phyloP scores from a whole-genome alignment of 257 asterid genomes.

The Scutellaria baicalensis region DNA sequence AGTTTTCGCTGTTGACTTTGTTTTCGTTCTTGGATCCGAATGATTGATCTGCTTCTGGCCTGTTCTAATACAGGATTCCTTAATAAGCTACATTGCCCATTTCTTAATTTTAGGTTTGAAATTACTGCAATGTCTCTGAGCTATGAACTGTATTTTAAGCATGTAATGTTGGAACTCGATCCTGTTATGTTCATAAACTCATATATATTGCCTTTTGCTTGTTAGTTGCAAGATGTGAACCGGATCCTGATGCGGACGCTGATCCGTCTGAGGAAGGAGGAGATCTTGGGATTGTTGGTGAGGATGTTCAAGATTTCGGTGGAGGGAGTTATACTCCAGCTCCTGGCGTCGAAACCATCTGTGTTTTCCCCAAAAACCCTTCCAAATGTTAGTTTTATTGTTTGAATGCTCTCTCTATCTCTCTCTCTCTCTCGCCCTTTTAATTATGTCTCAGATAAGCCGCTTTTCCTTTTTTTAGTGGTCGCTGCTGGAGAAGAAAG shows the following conservation, averaged over 20 bases:
- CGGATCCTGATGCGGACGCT: slow-evolving; percentile 42
- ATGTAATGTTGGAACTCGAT: background rate
- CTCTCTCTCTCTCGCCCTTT: background rate
- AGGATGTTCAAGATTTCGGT: slow-evolving; percentile 61
- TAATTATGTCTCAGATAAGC: slow-evolving; percentile 7
- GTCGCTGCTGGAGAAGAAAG: slow-evolving; percentile 70
- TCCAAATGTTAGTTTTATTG: slow-evolving; percentile 36
- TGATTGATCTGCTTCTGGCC: background rate
- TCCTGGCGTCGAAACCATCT: slow-evolving; percentile 64
- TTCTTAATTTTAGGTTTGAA: background rate
- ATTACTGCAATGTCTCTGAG: background rate
- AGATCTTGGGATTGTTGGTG: slow-evolving; percentile 70
- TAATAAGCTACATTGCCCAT: background rate
- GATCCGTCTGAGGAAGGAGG: slow-evolving; percentile 41
- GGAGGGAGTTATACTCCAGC: slow-evolving; percentile 56
- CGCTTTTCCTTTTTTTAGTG: slow-evolving; percentile 35
- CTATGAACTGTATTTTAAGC: background rate
- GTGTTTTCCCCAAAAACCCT: slow-evolving; percentile 81
- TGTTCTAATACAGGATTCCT: background rate
- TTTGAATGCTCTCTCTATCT: background rate
- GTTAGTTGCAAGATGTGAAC: slow-evolving; percentile 58
- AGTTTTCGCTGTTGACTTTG: no score
- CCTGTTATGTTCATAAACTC: background rate
- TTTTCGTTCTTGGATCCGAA: no score
- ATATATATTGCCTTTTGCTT: background rate